phyloP scores from a whole-genome alignment of 1,284 basidiomycete species.

The Leccinum huronense region DNA sequence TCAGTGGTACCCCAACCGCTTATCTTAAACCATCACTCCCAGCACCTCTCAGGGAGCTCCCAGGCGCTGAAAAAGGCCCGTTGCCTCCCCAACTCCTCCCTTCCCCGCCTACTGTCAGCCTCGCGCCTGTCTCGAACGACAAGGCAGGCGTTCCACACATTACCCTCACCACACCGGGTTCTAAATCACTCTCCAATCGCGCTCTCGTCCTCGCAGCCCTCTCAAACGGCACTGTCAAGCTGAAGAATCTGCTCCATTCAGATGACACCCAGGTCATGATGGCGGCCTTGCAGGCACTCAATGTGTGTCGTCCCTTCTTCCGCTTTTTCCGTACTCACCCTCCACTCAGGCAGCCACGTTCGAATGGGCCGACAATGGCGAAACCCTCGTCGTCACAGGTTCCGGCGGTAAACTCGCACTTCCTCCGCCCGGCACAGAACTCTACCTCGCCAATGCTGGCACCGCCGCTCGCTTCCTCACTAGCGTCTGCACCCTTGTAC shows the following conservation, averaged over 20 bases:
- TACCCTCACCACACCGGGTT: constrained; percentile 90
- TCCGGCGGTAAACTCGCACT: constrained; percentile 80
- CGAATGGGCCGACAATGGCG: constrained; percentile 90
- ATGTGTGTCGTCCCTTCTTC: constrained; percentile 46
- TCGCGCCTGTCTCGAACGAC: not conserved
- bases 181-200: constrained; percentile 96
- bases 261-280: constrained; percentile 99
- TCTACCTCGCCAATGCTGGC: constrained; percentile 97
- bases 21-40: constrained; percentile 51
- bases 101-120: constrained; percentile 1
- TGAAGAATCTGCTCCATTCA: constrained; percentile 92
- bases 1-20: constrained; percentile 57
- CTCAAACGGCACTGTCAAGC: constrained; percentile 81
- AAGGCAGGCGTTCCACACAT: constrained; percentile 39
- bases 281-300: constrained; percentile 84
- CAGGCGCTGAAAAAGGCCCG: constrained; percentile 20
- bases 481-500: constrained; percentile 88
- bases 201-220: constrained; percentile 94
- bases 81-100: constrained; percentile 27
- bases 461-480: constrained; percentile 98
- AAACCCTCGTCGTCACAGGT: constrained; percentile 91
- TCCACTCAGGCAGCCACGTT: constrained; percentile 74
- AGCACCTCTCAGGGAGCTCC: constrained; percentile 21
- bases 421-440: constrained; percentile 77
- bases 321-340: constrained; percentile 4